Evolutionary conservation across 2,329 filamentous ascomycete genomes (phyloP).

Genomic region (Canariomyces notabilis): DNA sequence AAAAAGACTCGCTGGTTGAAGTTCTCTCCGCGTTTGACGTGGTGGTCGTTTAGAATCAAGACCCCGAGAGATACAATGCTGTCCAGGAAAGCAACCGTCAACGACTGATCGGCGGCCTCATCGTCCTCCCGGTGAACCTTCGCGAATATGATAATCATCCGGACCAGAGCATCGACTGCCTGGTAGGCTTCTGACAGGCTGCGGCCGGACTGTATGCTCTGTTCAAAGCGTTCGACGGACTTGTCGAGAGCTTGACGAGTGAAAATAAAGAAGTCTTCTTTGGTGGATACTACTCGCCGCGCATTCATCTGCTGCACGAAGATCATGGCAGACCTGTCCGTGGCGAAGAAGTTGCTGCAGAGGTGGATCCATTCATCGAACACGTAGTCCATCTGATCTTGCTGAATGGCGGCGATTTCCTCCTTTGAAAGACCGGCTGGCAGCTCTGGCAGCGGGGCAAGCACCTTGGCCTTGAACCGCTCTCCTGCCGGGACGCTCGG

Average conservation of each 20-base stretch:
- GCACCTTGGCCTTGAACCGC: slow-evolving; percentile 62
- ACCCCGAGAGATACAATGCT: slow-evolving; percentile 72
- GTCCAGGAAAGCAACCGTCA: slow-evolving; percentile 68
- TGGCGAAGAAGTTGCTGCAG: slow-evolving; percentile 69
- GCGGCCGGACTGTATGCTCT: slow-evolving; percentile 57
- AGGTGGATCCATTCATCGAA: slow-evolving; percentile 94
- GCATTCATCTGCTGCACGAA: slow-evolving; percentile 84
- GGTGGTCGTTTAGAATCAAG: slow-evolving; percentile 79
- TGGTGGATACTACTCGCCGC: slow-evolving; percentile 64
- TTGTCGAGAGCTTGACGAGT: slow-evolving; percentile 75
- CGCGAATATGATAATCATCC: slow-evolving; percentile 71
- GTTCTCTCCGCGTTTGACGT: slow-evolving; percentile 70
- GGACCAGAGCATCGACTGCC: slow-evolving; percentile 74
- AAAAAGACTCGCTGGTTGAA: slow-evolving; percentile 91
- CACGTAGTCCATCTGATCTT: slow-evolving; percentile 87
- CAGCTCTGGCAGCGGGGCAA: slow-evolving; percentile 38
- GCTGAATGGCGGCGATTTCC: slow-evolving; percentile 54
- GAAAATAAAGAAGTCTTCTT: slow-evolving; percentile 75
- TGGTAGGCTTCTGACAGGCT: slow-evolving; percentile 53
- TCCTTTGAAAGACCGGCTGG: slow-evolving; percentile 45
- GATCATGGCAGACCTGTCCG: slow-evolving; percentile 64
- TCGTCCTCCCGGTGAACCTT: slow-evolving; percentile 59
- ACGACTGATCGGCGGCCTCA: slow-evolving; percentile 52
- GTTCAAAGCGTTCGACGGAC: slow-evolving; percentile 73
- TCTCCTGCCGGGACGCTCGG: slow-evolving; percentile 59